Base-by-base conservation (phyloP, 192 early-diverging fungal species). In the Entomortierella chlamydospora region DNA sequence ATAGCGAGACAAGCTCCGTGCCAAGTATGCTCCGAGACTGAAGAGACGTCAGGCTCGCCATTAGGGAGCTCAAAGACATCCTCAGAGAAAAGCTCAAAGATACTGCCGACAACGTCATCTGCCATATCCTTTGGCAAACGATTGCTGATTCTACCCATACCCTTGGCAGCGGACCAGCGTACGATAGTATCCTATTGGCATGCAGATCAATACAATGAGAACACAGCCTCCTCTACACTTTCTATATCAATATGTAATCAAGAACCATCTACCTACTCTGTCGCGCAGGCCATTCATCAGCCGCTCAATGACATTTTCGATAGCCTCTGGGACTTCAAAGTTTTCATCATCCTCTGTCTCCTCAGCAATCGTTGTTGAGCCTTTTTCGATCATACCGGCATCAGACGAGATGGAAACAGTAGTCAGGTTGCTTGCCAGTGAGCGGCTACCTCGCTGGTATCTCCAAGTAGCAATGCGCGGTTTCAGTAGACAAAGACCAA, bases 81-180 rank as follows among this genome's bases (percentile, higher is more conserved):
- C 43, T 98, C 98, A n/a, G 82, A 84, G 57, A 98, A 93, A 9
- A 97, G 81, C 23, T 86, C 92, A 33, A 94, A 84, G 30, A 99
- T 87, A 2, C 91, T 91, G 0, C 81, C 79, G 17, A 96, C 89
- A 25, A 99, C 91, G 62, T 99, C 95, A 42, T 91, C 90, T 0
- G 91, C 95, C 52, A 98, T 82, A 25, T 91, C 91, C 37, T 84
- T 83, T 1, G 95, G 92, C 54, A 99, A 73, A 28, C 98, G 85
- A 47, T 91, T 90, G 4, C 92, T 82, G 60, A 99, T 89, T 53
- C 98, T 87, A 7, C 95, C 98, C 56, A 99, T 84, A 15, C 97
- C 98, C 85, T 99, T 99, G 10, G 98, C 96, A 8, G 96, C 91
- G 12, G 96, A 97, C 96, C 96, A 98, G 58, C 98, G 91, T 4